These are phyloP conservation scores for Hysterium pulicare DNA, from an alignment of 2,329 filamentous ascomycete species.

Conservation along the genomic window DNA sequence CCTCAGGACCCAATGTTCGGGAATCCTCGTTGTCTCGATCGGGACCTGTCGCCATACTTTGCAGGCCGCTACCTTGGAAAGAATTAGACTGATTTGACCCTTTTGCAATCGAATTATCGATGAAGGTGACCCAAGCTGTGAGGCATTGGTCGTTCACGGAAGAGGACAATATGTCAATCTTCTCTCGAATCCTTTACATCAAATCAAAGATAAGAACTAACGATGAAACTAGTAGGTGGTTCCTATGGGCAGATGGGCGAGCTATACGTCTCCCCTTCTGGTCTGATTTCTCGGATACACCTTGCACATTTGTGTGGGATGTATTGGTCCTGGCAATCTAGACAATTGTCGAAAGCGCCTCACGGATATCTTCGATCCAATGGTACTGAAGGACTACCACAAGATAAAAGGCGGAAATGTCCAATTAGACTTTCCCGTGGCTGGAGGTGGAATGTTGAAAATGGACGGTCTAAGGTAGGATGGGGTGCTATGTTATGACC, in stretches of 20 bases:
- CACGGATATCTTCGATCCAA: slow-evolving; percentile 5
- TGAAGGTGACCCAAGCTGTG: background rate
- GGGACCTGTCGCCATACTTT: slow-evolving; percentile 4
- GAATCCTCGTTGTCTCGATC: slow-evolving; percentile 6
- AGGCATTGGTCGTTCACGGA: background rate
- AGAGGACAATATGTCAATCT: slow-evolving; percentile 1
- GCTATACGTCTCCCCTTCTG: slow-evolving; percentile 4
- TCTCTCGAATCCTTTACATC: background rate
- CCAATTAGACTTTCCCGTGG: slow-evolving; percentile 5
- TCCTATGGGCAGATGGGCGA: slow-evolving; percentile 5
- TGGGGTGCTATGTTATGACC: slow-evolving; percentile 9
- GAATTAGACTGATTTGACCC: background rate
- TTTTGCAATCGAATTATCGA: slow-evolving; percentile 1
- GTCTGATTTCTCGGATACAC: slow-evolving; percentile 39
- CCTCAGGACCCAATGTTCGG: slow-evolving; percentile 8
- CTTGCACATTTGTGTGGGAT: slow-evolving; percentile 42
- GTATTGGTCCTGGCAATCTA: slow-evolving; percentile 45
- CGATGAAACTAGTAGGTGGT: slow-evolving; percentile 2
- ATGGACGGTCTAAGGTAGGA: slow-evolving; percentile 5
- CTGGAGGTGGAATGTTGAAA: slow-evolving; percentile 5
- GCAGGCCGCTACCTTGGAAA: background rate
- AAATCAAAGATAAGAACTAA: background rate
- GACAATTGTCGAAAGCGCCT: slow-evolving; percentile 19
- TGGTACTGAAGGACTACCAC: slow-evolving; percentile 7
- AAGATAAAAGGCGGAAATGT: slow-evolving; percentile 5